These are phyloP conservation scores for Inga oerstediana DNA, from an alignment of 306 rosid species.

Conservation along the genomic window DNA sequence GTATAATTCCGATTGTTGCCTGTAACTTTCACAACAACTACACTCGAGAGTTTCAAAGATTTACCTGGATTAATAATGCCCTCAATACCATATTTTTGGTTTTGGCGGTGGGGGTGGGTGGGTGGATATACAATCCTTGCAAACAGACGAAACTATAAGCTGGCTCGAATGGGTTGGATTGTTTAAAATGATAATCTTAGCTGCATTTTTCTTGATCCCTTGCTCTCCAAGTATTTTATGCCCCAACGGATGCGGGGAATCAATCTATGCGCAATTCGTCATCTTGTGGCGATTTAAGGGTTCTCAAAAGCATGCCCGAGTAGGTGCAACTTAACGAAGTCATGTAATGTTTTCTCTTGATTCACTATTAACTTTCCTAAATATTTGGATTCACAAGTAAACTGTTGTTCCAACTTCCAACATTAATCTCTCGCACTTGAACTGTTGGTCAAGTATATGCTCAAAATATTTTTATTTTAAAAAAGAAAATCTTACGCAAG, in stretches of 20 bases:
- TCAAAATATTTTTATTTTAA: not conserved
- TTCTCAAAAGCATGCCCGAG: not conserved
- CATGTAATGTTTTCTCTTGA: not conserved
- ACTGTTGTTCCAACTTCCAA: not conserved
- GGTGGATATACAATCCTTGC: not conserved
- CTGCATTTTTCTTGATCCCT: not conserved
- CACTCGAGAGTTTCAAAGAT: constrained; percentile 7
- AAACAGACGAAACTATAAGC: not conserved
- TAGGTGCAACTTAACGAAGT: not conserved
- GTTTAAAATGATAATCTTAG: not conserved
- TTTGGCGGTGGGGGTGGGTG: no score
- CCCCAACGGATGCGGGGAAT: not conserved
- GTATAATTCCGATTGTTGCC: not conserved
- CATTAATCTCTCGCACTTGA: not conserved
- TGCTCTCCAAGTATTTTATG: not conserved
- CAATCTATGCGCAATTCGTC: not conserved
- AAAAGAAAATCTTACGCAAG: not conserved
- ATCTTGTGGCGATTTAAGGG: not conserved
- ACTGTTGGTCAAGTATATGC: not conserved
- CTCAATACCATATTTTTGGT: not conserved
- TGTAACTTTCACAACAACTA: not conserved
- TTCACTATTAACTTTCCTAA: not conserved
- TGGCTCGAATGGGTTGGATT: not conserved
- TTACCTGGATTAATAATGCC: constrained; percentile 11
- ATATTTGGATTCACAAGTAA: not conserved